Conservation (phyloP, 2,329 filamentous ascomycete genomes). For the Fusarium acutatum region DNA sequence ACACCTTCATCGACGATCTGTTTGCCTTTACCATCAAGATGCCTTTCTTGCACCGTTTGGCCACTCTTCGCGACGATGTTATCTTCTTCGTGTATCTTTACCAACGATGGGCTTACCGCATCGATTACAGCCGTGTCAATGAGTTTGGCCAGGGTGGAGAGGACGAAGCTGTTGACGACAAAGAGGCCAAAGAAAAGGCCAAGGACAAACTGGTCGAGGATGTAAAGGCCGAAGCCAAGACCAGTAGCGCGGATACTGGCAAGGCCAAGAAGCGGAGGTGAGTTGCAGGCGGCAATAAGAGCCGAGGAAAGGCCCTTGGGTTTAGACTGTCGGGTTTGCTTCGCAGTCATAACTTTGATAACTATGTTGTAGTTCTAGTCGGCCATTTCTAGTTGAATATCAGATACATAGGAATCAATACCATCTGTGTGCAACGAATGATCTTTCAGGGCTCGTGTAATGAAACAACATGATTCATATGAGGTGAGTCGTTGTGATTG, state of each 20-base stretch:
- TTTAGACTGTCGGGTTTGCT: neutral
- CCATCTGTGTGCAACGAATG: neutral
- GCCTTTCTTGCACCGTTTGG: conserved; percentile 90
- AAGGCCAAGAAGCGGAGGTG: conserved; percentile 55
- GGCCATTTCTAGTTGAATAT: neutral
- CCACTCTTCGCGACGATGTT: conserved; percentile 91
- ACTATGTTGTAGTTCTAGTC: neutral
- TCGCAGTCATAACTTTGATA: neutral
- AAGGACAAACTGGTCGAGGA: conserved; percentile 51
- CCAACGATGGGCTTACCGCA: conserved; percentile 90
- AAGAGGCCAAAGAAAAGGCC: conserved; percentile 52
- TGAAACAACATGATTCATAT: neutral
- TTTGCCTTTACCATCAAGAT: conserved; percentile 99
- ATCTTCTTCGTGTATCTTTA: conserved; percentile 99
- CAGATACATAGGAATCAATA: neutral
- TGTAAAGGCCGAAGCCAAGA: conserved; percentile 52
- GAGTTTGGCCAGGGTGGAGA: conserved; percentile 99
- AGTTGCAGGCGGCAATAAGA: neutral
- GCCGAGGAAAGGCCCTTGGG: neutral
- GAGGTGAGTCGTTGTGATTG: neutral
- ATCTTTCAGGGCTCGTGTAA: neutral
- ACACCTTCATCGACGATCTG: conserved; percentile 98
- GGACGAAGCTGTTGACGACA: conserved; percentile 82
- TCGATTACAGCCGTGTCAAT: conserved; percentile 92
- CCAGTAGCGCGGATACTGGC: conserved; percentile 60